phyloP scores from a whole-genome alignment of 257 asterid species.

The Marsdenia floribunda region DNA sequence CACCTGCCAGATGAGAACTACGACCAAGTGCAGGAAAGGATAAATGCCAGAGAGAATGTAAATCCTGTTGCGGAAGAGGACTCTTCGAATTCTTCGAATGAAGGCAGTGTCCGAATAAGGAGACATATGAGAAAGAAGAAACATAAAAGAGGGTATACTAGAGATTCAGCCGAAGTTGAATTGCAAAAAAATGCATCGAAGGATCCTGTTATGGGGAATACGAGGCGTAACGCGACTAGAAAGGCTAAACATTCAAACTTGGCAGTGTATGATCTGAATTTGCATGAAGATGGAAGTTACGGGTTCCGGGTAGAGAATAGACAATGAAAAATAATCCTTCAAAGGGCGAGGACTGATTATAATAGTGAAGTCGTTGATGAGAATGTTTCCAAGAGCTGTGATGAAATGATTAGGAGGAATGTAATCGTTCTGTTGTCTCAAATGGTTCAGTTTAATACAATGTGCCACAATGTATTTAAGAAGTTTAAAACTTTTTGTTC shows the following conservation, averaged over 20 bases:
- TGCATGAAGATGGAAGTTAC: constrained; percentile 65
- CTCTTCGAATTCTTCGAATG: constrained; percentile 17
- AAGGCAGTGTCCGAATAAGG: constrained; percentile 21
- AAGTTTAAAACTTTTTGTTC: constrained; percentile 1
- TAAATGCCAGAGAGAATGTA: constrained; percentile 19
- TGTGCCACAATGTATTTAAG: not conserved
- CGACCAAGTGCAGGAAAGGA: constrained; percentile 14
- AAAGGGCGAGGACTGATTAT: not conserved
- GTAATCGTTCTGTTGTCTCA: too few species aligned
- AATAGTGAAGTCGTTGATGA: not conserved
- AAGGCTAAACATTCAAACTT: constrained; percentile 28
- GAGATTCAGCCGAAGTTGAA: constrained; percentile 30
- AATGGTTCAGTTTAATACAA: not conserved
- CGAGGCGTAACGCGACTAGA: constrained; percentile 20
- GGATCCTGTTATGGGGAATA: constrained; percentile 16
- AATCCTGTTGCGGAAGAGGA: constrained; percentile 5
- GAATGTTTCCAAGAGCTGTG: not conserved
- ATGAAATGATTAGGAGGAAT: not conserved
- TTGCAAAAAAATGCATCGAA: constrained; percentile 3
- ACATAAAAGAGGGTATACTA: constrained; percentile 20
- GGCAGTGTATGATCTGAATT: constrained; percentile 48
- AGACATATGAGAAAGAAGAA: constrained; percentile 30
- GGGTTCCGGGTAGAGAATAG: constrained; percentile 36
- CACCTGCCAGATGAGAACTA: constrained; percentile 16
- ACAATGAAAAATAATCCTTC: not conserved